These are phyloP conservation scores for Setomelanomma holmii DNA, from an alignment of 2,329 filamentous ascomycete species.

Conservation along the genomic window DNA sequence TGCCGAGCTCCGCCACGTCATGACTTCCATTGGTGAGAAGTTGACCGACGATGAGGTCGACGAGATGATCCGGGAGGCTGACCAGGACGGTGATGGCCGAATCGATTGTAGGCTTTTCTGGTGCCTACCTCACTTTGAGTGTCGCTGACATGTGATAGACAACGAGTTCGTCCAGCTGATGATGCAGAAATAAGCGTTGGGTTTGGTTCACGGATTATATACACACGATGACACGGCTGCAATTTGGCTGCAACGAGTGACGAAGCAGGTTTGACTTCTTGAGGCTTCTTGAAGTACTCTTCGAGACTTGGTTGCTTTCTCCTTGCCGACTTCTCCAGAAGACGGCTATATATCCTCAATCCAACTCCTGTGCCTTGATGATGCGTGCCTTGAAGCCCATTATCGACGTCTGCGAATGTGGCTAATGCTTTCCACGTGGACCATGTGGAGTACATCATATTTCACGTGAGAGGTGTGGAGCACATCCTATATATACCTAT, in stretches of 20 bases:
- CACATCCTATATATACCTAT: no score
- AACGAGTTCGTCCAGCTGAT: conserved; percentile 64
- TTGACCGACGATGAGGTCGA: conserved; percentile 68
- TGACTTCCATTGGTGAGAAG: conserved; percentile 70
- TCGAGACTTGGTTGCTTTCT: conserved; percentile 23
- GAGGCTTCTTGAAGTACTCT: conserved; percentile 16
- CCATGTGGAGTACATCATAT: no score
- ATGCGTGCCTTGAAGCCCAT: not conserved
- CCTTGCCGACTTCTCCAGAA: conserved; percentile 28
- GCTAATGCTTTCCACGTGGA: not conserved
- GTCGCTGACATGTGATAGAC: conserved; percentile 48
- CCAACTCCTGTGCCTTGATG: conserved; percentile 27
- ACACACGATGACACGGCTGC: conserved; percentile 39
- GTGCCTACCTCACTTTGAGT: not conserved
- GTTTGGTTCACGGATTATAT: conserved; percentile 36
- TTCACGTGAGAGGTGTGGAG: no score
- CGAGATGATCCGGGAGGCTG: conserved; percentile 70
- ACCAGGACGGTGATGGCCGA: conserved; percentile 68
- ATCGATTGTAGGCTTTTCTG: conserved; percentile 64
- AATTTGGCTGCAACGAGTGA: conserved; percentile 38
- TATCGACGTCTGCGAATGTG: not conserved
- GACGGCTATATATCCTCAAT: conserved; percentile 45
- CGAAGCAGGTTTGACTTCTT: conserved; percentile 31
- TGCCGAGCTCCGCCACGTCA: conserved; percentile 67
- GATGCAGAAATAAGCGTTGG: conserved; percentile 59